phyloP scores from a whole-genome alignment of 2,329 filamentous ascomycete species.

The Nemania sp. region DNA sequence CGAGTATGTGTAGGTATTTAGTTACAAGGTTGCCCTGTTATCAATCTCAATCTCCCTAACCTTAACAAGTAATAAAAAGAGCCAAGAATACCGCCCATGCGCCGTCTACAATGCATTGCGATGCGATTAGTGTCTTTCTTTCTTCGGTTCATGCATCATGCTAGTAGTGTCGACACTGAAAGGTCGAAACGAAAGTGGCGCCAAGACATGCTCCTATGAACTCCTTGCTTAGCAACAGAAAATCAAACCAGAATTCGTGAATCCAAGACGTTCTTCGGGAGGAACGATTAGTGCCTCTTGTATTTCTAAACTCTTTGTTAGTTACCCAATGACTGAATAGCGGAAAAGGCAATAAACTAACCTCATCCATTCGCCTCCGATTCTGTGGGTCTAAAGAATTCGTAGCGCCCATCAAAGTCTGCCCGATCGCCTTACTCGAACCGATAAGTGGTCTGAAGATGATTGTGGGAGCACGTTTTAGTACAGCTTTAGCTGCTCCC shows the following conservation, averaged over 20 bases:
- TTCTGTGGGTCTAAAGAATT: slow-evolving; percentile 91
- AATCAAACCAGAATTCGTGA: slow-evolving; percentile 24
- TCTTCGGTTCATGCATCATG: slow-evolving; percentile 35
- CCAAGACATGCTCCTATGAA: slow-evolving; percentile 32
- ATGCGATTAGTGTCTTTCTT: slow-evolving; percentile 27
- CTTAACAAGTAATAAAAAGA: slow-evolving; percentile 6
- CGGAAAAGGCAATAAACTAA: slow-evolving; percentile 64
- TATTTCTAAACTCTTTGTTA: slow-evolving; percentile 40
- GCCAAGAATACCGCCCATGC: slow-evolving; percentile 12
- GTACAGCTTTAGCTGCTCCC: slow-evolving; percentile 82
- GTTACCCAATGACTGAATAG: background rate
- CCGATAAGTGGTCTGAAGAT: slow-evolving; percentile 92
- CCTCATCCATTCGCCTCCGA: slow-evolving; percentile 85
- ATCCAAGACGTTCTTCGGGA: slow-evolving; percentile 23
- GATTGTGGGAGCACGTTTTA: slow-evolving; percentile 88
- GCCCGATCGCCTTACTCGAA: slow-evolving; percentile 86
- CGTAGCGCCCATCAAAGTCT: slow-evolving; percentile 90
- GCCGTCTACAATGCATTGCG: slow-evolving; percentile 40
- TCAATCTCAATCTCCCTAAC: slow-evolving; percentile 35
- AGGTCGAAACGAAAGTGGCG: slow-evolving; percentile 32
- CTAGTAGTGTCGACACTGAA: slow-evolving; percentile 17
- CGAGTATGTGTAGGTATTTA: slow-evolving; percentile 24
- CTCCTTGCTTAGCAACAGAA: slow-evolving; percentile 36
- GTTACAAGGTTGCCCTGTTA: slow-evolving; percentile 37
- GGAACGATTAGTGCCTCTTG: slow-evolving; percentile 41